Percentiles rank a stretch among this genome's conserved stretches.
These are phyloP conservation scores for Yamadazyma siamensis DNA, from an alignment of 1,139 yeast species.

Conservation along the genomic window DNA sequence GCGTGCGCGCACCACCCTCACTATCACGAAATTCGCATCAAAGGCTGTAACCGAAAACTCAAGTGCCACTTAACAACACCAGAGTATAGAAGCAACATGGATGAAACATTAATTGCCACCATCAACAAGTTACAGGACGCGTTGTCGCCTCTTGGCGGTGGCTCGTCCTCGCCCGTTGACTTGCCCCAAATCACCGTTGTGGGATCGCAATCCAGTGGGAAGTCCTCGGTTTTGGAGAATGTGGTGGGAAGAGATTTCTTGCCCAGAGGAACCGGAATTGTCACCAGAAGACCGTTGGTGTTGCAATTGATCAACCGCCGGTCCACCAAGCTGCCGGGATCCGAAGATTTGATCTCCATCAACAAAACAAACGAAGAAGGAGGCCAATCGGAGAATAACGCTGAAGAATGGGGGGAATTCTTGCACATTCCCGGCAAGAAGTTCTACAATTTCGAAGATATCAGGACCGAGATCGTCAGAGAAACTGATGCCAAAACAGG, in stretches of 20 bases:
- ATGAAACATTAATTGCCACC: slow-evolving; percentile 82
- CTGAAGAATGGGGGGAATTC: slow-evolving; percentile 98
- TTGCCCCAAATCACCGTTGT: slow-evolving; percentile 96
- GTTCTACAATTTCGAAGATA: slow-evolving; percentile 85
- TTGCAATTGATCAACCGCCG: slow-evolving; percentile 77
- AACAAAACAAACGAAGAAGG: slow-evolving; percentile 41
- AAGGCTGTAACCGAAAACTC: too few species aligned
- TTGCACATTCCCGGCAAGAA: slow-evolving; percentile 88
- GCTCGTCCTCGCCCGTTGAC: slow-evolving; percentile 80
- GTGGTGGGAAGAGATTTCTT: slow-evolving; percentile 93
- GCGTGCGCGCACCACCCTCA: not conserved
- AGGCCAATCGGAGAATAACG: slow-evolving; percentile 65
- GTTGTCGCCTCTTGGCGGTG: slow-evolving; percentile 88
- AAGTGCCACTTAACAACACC: too few species aligned
- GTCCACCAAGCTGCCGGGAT: slow-evolving; percentile 19
- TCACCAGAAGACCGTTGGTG: slow-evolving; percentile 88
- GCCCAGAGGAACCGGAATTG: slow-evolving; percentile 95
- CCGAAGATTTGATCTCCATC: slow-evolving; percentile 29
- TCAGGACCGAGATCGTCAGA: slow-evolving; percentile 83
- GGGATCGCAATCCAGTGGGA: slow-evolving; percentile 94
- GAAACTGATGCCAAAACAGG: slow-evolving; percentile 97
- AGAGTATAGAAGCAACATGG: too few species aligned
- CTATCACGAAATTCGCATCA: too few species aligned
- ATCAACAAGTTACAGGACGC: slow-evolving; percentile 94
- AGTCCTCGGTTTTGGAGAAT: slow-evolving; percentile 89